A percentile compares a stretch with the other conserved stretches of the same genome.
These are phyloP conservation scores for Chrysanthemum seticuspe DNA, from an alignment of 129 eudicot genomes.

Conservation along the genomic window DNA sequence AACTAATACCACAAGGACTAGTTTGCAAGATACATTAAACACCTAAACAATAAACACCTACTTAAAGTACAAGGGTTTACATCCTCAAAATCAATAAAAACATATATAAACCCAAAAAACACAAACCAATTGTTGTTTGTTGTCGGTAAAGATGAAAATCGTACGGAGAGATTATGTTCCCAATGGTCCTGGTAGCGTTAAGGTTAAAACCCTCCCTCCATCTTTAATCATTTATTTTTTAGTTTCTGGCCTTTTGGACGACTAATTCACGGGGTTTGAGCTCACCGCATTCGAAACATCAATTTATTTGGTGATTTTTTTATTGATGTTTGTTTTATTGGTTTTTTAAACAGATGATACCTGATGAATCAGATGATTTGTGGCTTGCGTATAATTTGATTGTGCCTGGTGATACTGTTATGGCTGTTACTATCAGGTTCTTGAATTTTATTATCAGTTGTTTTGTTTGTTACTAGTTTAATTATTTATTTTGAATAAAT, in stretches of 20 bases:
- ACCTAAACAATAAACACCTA: background rate
- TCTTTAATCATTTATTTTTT: background rate
- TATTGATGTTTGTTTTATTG: background rate
- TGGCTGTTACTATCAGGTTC: constrained; percentile 88
- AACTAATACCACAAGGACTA: background rate
- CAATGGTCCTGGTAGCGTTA: constrained; percentile 75
- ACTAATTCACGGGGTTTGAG: no score
- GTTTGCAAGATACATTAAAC: background rate
- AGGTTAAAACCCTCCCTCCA: constrained; percentile 37
- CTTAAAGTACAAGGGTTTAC: background rate
- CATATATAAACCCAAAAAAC: background rate
- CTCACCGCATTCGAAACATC: no score
- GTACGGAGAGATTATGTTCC: constrained; percentile 56
- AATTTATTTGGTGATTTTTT: no score
- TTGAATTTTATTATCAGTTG: background rate
- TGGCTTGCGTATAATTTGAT: constrained; percentile 91
- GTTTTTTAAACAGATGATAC: constrained; percentile 60
- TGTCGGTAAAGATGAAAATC: constrained; percentile 52
- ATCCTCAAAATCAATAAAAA: no score
- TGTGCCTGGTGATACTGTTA: constrained; percentile 62
- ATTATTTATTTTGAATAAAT: background rate
- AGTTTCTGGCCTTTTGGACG: no score
- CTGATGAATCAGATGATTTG: constrained; percentile 90
- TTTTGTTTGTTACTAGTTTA: background rate
- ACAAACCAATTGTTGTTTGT: background rate